These are phyloP conservation scores for Arthroderma uncinatum DNA, from an alignment of 2,329 filamentous ascomycete genomes.

Conservation along the genomic window DNA sequence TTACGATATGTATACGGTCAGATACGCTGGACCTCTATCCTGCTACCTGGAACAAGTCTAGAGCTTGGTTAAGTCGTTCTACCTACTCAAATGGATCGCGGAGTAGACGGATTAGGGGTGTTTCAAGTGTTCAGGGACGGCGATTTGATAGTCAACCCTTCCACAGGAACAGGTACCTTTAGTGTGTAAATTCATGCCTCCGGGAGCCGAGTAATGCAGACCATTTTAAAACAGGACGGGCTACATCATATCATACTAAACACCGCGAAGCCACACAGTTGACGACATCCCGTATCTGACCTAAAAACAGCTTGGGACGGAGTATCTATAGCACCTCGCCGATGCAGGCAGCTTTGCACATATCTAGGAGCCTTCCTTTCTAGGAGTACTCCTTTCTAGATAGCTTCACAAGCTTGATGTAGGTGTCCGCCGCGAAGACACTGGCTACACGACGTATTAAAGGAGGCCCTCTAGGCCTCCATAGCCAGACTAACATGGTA, in stretches of 20 bases:
- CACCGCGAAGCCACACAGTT: constrained; percentile 16
- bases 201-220: neutral
- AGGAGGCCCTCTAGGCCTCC: neutral
- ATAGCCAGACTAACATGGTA: neutral
- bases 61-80: no score
- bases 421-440: neutral
- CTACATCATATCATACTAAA: constrained; percentile 2
- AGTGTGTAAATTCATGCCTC: neutral
- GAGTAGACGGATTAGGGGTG: constrained; percentile 8
- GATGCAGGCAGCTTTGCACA: constrained; percentile 6
- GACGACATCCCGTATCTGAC: constrained; percentile 16
- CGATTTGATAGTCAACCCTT: constrained; percentile 1
- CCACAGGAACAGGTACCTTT: neutral
- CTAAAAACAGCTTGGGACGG: constrained; percentile 15
- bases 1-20: no score
- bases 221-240: neutral
- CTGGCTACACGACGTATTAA: neutral
- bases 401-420: neutral
- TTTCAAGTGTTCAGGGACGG: neutral
- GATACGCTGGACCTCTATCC: no score
- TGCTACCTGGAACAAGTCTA: no score
- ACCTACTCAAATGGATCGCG: constrained; percentile 14
- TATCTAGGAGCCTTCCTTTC: constrained; percentile 8
- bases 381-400: constrained; percentile 8
- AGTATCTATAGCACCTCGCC: constrained; percentile 11